phyloP scores from a whole-genome alignment of 352 stramenopile genomes.

The Halophytophthora polymorphica region DNA sequence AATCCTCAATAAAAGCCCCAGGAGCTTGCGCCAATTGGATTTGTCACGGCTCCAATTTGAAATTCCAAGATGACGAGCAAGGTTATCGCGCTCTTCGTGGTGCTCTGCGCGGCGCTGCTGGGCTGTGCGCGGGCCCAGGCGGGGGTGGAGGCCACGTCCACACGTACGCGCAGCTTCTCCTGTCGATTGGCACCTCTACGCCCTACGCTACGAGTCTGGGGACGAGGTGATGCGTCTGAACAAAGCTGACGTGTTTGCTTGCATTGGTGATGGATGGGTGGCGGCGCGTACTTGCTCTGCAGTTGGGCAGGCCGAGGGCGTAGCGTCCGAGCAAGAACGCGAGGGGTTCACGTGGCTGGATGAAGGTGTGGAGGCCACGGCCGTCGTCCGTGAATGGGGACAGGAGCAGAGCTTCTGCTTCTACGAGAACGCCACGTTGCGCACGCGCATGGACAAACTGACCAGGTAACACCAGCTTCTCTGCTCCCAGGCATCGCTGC shows the following conservation, averaged over 20 bases:
- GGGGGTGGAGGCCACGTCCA: background rate
- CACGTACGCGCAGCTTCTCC: constrained; percentile 8
- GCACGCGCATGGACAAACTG: constrained; percentile 64
- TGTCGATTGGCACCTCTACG: background rate
- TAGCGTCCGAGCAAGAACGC: constrained; percentile 25
- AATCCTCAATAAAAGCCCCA: constrained; percentile 2
- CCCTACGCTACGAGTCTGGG: background rate
- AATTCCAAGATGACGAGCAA: constrained; percentile 4
- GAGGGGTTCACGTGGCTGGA: constrained; percentile 54
- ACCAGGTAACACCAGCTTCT: constrained; percentile 41
- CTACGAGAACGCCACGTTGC: constrained; percentile 69
- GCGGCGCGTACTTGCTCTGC: too few relatives aligned
- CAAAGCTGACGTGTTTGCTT: constrained; percentile 1
- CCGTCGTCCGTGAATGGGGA: constrained; percentile 48
- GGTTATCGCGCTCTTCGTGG: constrained; percentile 2
- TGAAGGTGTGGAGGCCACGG: constrained; percentile 34
- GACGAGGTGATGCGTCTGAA: background rate
- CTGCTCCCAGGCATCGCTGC: background rate
- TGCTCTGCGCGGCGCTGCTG: constrained; percentile 12
- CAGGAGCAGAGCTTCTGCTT: constrained; percentile 75
- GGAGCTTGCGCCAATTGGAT: too few relatives aligned
- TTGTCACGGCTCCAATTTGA: too few relatives aligned
- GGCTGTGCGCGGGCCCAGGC: constrained; percentile 7
- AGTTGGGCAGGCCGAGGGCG: constrained; percentile 17
- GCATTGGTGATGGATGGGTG: constrained; percentile 1